phyloP scores from a whole-genome alignment of 78 protist species.

The Isochrysis galbana region DNA sequence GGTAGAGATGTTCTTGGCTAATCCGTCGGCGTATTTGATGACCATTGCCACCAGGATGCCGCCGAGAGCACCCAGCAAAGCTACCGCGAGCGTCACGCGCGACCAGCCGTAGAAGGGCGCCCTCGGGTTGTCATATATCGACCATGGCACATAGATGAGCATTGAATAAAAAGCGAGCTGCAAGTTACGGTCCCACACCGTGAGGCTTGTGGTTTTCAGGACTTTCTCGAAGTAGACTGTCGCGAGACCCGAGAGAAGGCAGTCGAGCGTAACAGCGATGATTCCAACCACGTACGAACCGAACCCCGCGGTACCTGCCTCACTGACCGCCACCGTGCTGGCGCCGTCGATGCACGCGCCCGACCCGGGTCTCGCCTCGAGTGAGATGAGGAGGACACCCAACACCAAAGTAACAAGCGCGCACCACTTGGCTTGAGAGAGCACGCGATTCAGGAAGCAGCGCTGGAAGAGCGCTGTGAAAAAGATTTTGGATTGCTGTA shows the following conservation, averaged over 20 bases:
- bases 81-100: neutral
- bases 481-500: neutral
- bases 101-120: neutral
- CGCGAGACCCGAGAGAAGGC: neutral
- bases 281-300: neutral
- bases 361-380: neutral
- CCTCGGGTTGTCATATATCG: neutral
- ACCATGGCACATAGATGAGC: neutral
- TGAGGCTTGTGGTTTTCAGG: neutral
- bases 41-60: neutral
- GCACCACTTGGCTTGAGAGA: neutral
- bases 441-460: neutral
- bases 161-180: neutral
- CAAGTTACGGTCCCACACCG: constrained; percentile 1
- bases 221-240: neutral
- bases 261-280: neutral
- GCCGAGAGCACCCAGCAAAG: neutral
- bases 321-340: neutral
- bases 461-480: neutral
- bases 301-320: neutral
- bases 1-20: neutral
- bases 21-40: neutral
- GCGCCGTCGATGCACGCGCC: neutral
- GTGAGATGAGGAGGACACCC: neutral
- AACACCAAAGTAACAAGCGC: neutral